Evolutionary conservation across 495 filamentous ascomycete genomes (phyloP).

Genomic region (Xylaria flabelliformis): DNA sequence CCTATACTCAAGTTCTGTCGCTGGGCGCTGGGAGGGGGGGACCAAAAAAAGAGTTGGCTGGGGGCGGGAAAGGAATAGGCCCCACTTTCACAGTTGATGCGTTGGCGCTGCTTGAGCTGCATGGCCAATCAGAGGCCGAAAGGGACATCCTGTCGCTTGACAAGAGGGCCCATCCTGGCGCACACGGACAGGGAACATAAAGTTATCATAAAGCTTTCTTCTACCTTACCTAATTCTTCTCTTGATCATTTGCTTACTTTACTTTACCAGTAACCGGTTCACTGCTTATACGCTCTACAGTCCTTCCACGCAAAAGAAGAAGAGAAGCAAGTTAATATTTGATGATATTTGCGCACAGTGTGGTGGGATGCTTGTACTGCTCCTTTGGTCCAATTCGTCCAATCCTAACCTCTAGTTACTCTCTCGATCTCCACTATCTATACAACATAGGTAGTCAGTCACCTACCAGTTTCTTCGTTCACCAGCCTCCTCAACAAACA

Average conservation of each 20-base stretch:
- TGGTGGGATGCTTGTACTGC: neutral
- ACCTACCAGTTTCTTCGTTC: neutral
- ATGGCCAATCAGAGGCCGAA: slow-evolving; percentile 33
- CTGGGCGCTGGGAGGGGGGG: neutral
- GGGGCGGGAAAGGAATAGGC: slow-evolving; percentile 29
- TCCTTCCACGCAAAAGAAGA: neutral
- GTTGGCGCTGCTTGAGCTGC: slow-evolving; percentile 41
- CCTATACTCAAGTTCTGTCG: neutral
- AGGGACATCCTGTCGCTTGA: slow-evolving; percentile 24
- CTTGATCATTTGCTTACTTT: neutral
- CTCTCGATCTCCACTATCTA: slow-evolving; percentile 7
- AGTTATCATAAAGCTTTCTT: neutral
- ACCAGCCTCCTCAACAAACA: slow-evolving; percentile 17
- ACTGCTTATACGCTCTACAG: neutral
- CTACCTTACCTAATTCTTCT: neutral
- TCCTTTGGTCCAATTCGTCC: neutral
- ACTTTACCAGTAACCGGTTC: neutral
- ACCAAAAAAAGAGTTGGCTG: slow-evolving; percentile 37
- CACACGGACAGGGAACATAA: slow-evolving; percentile 32
- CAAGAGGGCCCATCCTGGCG: slow-evolving; percentile 34
- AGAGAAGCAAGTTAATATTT: neutral
- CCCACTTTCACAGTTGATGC: slow-evolving; percentile 34
- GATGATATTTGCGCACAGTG: neutral
- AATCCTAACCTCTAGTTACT: neutral
- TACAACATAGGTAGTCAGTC: neutral